Evolutionary conservation across 2,329 filamentous ascomycete genomes (phyloP).

Genomic region (Diplodia mutila): DNA sequence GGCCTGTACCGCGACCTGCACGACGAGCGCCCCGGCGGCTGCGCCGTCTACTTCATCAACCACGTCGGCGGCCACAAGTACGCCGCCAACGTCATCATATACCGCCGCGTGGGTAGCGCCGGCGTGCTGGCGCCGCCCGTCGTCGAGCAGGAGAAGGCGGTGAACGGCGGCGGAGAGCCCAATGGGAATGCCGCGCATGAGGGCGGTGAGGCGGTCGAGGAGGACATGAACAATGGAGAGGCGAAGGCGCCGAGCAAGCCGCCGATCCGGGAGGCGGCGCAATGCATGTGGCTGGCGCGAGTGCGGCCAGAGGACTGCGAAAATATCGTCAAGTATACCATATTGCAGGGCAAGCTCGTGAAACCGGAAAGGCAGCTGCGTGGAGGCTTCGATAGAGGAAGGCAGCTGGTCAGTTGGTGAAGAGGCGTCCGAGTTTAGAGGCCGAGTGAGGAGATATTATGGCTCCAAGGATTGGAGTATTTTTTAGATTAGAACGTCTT

Average conservation of each 20-base stretch:
- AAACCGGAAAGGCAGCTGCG: conserved; percentile 85
- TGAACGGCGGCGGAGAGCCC: conserved; percentile 22
- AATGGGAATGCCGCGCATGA: conserved; percentile 38
- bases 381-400: conserved; percentile 85
- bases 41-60: conserved; percentile 94
- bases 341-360: conserved; percentile 90
- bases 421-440: background rate
- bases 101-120: conserved; percentile 61
- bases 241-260: conserved; percentile 39
- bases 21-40: conserved; percentile 86
- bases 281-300: conserved; percentile 91
- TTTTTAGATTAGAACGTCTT: background rate
- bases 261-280: conserved; percentile 61
- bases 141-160: conserved; percentile 27
- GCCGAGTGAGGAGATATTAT: background rate
- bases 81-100: conserved; percentile 90
- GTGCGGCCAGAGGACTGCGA: conserved; percentile 88
- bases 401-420: conserved; percentile 84
- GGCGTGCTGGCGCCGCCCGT: conserved; percentile 12
- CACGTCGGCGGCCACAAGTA: conserved; percentile 98
- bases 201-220: conserved; percentile 43
- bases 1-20: conserved; percentile 85
- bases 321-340: conserved; percentile 85
- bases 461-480: background rate
- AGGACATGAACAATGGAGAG: conserved; percentile 41